phyloP scores from a whole-genome alignment of 2,329 filamentous ascomycete species.

The Ophiostoma tasmaniense region DNA sequence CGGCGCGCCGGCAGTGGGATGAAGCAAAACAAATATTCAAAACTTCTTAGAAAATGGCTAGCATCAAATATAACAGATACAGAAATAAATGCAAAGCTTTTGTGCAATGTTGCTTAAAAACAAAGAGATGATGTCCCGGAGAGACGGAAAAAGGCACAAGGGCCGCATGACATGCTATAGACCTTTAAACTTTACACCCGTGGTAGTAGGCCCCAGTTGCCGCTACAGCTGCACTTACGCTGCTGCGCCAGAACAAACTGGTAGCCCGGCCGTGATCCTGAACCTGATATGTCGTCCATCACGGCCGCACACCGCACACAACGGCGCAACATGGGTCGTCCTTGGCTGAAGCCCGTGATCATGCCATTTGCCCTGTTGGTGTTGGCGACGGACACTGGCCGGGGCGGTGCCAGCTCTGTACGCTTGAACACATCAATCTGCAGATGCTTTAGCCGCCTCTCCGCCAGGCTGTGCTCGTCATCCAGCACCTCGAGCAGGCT shows the following conservation, averaged over 20 bases:
- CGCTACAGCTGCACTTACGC: slow-evolving; percentile 47
- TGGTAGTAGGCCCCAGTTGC: slow-evolving; percentile 41
- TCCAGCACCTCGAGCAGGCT: slow-evolving; percentile 58
- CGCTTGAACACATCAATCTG: slow-evolving; percentile 52
- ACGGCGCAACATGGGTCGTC: slow-evolving; percentile 32
- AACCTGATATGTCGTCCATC: slow-evolving; percentile 49
- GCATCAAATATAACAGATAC: background rate
- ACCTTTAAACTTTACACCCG: slow-evolving; percentile 4
- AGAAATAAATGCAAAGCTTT: background rate
- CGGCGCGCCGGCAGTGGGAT: background rate
- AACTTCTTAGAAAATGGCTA: background rate
- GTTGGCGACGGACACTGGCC: background rate
- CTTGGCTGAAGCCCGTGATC: slow-evolving; percentile 7
- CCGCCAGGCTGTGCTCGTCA: slow-evolving; percentile 40
- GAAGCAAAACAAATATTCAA: background rate
- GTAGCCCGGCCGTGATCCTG: slow-evolving; percentile 39
- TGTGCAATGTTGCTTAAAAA: background rate
- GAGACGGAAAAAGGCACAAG: background rate
- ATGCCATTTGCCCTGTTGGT: background rate
- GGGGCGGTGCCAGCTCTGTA: slow-evolving; percentile 36
- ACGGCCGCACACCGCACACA: slow-evolving; percentile 55
- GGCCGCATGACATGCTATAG: background rate
- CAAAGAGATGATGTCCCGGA: background rate
- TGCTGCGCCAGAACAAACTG: slow-evolving; percentile 48
- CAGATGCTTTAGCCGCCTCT: slow-evolving; percentile 30